Evolutionary conservation across 345 rosid species (phyloP), one percentile per base, ranked within the genome.

Genomic region (Lepidium africanum): DNA sequence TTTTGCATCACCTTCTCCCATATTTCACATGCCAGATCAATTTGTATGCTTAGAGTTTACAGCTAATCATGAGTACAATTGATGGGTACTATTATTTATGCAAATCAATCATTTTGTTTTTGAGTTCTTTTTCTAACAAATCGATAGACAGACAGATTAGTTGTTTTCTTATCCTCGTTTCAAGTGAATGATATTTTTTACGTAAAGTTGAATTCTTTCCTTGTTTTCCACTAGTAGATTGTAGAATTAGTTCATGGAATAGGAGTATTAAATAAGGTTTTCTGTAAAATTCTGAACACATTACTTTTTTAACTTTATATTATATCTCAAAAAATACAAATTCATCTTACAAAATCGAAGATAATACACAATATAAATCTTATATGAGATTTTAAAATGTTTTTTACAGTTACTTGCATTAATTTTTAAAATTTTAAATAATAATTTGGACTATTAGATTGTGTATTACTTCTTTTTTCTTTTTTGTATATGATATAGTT

Each of bases 1-100:
- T 61, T n/a, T 42, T 70, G 46, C 54, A 51, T 70, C 67, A 59
- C 1, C 35, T 59, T 17, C 50, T 30, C 41, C 45, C 41, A 59
- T 49, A 13, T 60, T 47, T 39, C 74, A 70, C 74, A 61, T 70
- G 68, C 6, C 3, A 10, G 11, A 11, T 32, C 65, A 60, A 21
- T 30, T 60, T 37, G 62, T 55, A 46, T 46, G 65, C 51, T 59
- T 38, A 48, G 10, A 59, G 59, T 69, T 59, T 49, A 38, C 59
- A 59, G 59, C 42, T 69, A 48, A 49, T 69, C 15, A 69, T 59
- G 50, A 57, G 41, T 33, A 16, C 7, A 25, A 25, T 69, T 58
- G 41, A 59, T 59, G 41, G 15, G 12, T 27, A 27, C 32, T 27
- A 27, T 4, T 15, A 14, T 38, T 38, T 57, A 16, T 59, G 50